Evolutionary conservation across 768 basidiomycete species (phyloP).

Genomic region (Russula virescens): DNA sequence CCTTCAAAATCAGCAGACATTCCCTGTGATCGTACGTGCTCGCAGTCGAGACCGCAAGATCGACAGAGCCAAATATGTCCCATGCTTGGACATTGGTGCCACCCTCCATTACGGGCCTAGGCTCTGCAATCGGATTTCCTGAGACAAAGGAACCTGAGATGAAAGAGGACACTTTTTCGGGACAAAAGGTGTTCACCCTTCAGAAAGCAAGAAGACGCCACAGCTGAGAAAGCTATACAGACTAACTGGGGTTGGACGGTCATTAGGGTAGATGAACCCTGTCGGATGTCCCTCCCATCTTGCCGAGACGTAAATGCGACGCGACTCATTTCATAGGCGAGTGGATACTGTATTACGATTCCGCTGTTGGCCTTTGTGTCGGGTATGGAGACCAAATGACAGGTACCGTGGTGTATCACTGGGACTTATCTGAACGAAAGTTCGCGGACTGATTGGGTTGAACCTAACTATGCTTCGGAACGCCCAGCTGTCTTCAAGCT

Average conservation of each 20-base stretch:
- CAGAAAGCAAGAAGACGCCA: not conserved
- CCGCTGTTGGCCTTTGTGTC: not conserved
- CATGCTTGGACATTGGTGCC: not conserved
- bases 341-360: not conserved
- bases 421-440: slow-evolving; percentile 2
- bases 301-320: slow-evolving; percentile 1
- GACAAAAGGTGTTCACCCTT: not conserved
- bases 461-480: not conserved
- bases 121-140: slow-evolving; percentile 5
- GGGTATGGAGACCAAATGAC: not conserved
- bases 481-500: not conserved
- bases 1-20: not conserved
- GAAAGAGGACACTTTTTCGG: not conserved
- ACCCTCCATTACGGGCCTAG: not conserved
- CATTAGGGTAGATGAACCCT: not conserved
- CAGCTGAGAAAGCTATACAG: slow-evolving; percentile 13
- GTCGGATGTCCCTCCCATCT: not conserved
- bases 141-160: not conserved
- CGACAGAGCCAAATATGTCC: not conserved
- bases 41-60: slow-evolving; percentile 13
- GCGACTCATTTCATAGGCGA: slow-evolving; percentile 3
- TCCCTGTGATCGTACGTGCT: not conserved
- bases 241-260: not conserved
- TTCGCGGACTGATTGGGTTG: not conserved
- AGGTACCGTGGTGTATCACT: not conserved